Evolutionary conservation across 768 basidiomycete species (phyloP).

Genomic region (Botryobasidium botryosum): DNA sequence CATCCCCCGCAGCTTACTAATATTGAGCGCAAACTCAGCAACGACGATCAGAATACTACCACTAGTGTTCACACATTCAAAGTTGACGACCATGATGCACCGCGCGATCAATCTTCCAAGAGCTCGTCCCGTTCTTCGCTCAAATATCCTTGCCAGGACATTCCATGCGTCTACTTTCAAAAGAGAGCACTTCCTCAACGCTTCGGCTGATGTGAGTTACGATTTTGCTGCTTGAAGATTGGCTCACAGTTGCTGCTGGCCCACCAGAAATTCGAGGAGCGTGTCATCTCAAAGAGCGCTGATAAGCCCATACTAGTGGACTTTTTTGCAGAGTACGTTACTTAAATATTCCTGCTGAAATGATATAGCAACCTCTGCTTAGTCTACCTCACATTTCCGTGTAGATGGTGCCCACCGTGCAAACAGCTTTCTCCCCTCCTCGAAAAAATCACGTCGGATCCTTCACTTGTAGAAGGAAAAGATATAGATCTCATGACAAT

Average conservation of each 20-base stretch:
- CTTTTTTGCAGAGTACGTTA: slow-evolving; percentile 60
- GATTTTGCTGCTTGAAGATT: background rate
- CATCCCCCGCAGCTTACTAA: no score
- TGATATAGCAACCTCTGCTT: slow-evolving; percentile 1
- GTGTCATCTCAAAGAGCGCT: slow-evolving; percentile 1
- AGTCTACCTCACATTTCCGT: background rate
- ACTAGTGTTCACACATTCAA: no score
- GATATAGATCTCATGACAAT: slow-evolving; percentile 58
- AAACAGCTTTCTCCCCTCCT: slow-evolving; percentile 53
- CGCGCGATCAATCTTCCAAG: no score
- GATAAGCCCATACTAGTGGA: slow-evolving; percentile 50
- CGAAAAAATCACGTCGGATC: slow-evolving; percentile 32
- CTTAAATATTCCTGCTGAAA: slow-evolving; percentile 9
- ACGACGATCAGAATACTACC: no score
- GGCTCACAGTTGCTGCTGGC: background rate
- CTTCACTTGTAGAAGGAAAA: slow-evolving; percentile 34
- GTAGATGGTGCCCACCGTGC: slow-evolving; percentile 70
- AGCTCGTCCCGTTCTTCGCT: no score
- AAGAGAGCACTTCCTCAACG: background rate
- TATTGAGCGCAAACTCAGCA: no score
- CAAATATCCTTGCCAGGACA: no score
- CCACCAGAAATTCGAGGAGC: slow-evolving; percentile 6
- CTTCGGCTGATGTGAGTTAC: background rate
- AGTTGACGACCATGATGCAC: no score
- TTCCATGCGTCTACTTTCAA: background rate